A percentile compares a stretch with the other conserved stretches of the same genome.
These are phyloP conservation scores for Parachaetomium inaequale DNA, from an alignment of 495 filamentous ascomycete genomes.

Conservation along the genomic window DNA sequence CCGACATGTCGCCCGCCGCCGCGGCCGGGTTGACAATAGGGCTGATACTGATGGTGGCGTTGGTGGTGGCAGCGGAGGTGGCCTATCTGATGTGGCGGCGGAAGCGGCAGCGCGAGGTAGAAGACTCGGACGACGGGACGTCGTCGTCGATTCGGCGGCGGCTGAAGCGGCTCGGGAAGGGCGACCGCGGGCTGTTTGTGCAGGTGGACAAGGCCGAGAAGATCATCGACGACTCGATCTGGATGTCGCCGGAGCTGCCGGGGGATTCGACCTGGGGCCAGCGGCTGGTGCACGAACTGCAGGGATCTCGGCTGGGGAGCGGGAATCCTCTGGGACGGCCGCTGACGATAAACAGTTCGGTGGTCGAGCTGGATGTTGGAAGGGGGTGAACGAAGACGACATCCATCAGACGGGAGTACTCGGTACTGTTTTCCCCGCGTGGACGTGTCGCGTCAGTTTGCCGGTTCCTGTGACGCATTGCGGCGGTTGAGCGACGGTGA, in stretches of 20 bases:
- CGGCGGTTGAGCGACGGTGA: background rate
- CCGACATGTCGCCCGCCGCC: background rate
- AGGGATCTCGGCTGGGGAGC: conserved; percentile 1
- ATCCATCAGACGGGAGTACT: too few relatives aligned
- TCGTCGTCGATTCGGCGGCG: background rate
- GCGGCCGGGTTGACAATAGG: conserved; percentile 18
- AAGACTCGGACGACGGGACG: background rate
- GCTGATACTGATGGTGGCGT: conserved; percentile 10
- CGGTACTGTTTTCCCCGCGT: too few relatives aligned
- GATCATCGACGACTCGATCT: background rate
- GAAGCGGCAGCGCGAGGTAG: conserved; percentile 11
- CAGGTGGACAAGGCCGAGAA: conserved; percentile 8
- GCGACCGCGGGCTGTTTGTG: conserved; percentile 12
- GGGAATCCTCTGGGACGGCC: background rate
- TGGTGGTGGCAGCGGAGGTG: conserved; percentile 11
- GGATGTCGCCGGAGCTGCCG: conserved; percentile 17
- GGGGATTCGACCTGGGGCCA: conserved; percentile 9
- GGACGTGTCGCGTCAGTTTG: background rate
- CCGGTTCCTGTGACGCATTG: background rate
- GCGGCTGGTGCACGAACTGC: conserved; percentile 16
- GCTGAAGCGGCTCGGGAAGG: conserved; percentile 1
- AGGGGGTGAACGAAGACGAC: too few relatives aligned
- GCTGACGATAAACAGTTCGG: conserved; percentile 13
- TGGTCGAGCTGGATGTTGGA: conserved; percentile 16
- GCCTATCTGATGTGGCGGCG: conserved; percentile 18